Base-by-base conservation (phyloP, 2,329 filamentous ascomycete genomes). In the Apiospora pterosperma region DNA sequence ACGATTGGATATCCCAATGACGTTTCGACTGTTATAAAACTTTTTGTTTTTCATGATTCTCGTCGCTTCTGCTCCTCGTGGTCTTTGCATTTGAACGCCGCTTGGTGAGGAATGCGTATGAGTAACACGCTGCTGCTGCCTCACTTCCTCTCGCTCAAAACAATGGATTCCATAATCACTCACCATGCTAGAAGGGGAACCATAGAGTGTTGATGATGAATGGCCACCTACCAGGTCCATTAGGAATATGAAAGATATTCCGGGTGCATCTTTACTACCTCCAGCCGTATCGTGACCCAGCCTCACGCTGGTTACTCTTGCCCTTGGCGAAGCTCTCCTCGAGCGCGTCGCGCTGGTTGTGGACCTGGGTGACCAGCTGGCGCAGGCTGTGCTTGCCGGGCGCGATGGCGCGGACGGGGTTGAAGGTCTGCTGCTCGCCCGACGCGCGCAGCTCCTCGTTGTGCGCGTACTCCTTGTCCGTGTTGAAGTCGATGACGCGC, bases 241-340 rank as follows among this genome's bases (percentile, higher is more conserved):
- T 5, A 21, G 28, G 28, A 6, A 16, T 5, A 2, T n/a, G 7
- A 31, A 31, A 19, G 25, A n/a, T 11, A 3, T 55, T 28, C 6
- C 8, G 28, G 8, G 21, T 5, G 34, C 8, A 4, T n/a, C 14
- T 34, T 21, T n/a, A 25, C 75, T 68, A 80, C 68, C 77, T 80
- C 92, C 93, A 97, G 5, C 94, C 94, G 79, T 97, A 97, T 71
- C 87, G 88, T 65, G 87, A 89, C 4, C 91, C 92, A 23, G 92
- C 92, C 75, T 97, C 93, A 71, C 87, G 90, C 76, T 92, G 89
- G 73, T 94, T 96, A 71, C 85, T 87, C 79, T 87, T 89, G 6
- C 93, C 92, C 69, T 89, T 83, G 23, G 93, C 93, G 81, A 97
- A 97, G 75, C 92, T 94, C 73, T 98, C 95, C 78, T 97, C 93